Evolutionary conservation across 2,329 filamentous ascomycete species (phyloP).

Genomic region (Fusarium burgessii): DNA sequence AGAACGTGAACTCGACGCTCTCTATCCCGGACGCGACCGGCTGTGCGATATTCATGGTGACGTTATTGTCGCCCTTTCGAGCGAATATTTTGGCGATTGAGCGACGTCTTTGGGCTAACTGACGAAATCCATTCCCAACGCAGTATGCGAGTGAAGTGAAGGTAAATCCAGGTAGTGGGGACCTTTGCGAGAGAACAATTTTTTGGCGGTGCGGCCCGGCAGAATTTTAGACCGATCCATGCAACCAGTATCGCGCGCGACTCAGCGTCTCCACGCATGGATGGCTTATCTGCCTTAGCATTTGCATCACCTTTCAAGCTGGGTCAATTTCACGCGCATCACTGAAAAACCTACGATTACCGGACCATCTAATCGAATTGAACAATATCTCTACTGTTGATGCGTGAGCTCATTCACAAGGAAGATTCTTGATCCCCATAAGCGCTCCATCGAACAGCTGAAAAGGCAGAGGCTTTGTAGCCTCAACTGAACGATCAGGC

Average conservation of each 20-base stretch:
- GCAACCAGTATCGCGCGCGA: slow-evolving; percentile 19
- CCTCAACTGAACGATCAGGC: neutral
- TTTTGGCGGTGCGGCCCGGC: slow-evolving; percentile 61
- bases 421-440: neutral
- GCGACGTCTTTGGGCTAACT: slow-evolving; percentile 42
- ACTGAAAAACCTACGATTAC: neutral
- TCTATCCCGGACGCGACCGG: slow-evolving; percentile 86
- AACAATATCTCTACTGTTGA: neutral
- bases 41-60: slow-evolving; percentile 77
- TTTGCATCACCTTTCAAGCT: slow-evolving; percentile 27
- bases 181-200: slow-evolving; percentile 48
- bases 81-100: slow-evolving; percentile 38
- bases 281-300: slow-evolving; percentile 2
- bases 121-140: slow-evolving; percentile 39
- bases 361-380: neutral
- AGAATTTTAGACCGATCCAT: slow-evolving; percentile 52
- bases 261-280: slow-evolving; percentile 18
- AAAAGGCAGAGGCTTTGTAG: neutral
- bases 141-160: slow-evolving; percentile 35
- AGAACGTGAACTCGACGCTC: slow-evolving; percentile 89
- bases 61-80: slow-evolving; percentile 30
- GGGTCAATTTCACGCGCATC: slow-evolving; percentile 1
- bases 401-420: neutral
- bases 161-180: slow-evolving; percentile 41
- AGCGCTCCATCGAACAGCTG: neutral